phyloP scores from a whole-genome alignment of 371 early-diverging fungal species.

The Rhizoclosmatium hyalinum region DNA sequence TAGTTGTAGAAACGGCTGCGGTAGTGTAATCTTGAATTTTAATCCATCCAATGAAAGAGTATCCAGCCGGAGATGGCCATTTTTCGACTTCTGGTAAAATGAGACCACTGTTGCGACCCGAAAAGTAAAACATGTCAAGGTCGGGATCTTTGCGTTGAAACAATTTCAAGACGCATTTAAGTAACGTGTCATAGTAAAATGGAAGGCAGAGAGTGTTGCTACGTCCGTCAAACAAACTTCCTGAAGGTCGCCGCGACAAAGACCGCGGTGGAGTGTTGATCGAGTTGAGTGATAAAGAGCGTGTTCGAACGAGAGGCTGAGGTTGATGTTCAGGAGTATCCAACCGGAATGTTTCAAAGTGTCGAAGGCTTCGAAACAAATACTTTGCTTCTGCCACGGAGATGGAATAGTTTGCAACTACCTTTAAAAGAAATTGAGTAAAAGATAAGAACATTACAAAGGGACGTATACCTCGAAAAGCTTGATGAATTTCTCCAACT shows the following conservation, averaged over 20 bases:
- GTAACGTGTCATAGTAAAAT: constrained; percentile 44
- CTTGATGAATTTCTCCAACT: constrained; percentile 35
- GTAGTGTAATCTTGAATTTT: constrained; percentile 42
- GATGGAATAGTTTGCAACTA: constrained; percentile 41
- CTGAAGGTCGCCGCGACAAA: constrained; percentile 31
- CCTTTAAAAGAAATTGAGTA: constrained; percentile 8
- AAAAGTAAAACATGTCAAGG: constrained; percentile 56
- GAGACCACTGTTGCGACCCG: constrained; percentile 52
- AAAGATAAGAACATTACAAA: not conserved
- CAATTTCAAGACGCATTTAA: constrained; percentile 39
- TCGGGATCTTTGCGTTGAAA: constrained; percentile 48
- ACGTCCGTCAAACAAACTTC: constrained; percentile 26
- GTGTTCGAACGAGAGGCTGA: not conserved
- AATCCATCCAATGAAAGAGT: constrained; percentile 57
- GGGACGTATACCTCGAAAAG: constrained; percentile 31
- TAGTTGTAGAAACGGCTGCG: not conserved
- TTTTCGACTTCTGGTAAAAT: constrained; percentile 41
- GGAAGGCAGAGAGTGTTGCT: constrained; percentile 33
- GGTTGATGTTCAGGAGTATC: not conserved
- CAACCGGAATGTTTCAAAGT: constrained; percentile 8
- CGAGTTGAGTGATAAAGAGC: constrained; percentile 19
- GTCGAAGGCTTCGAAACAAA: constrained; percentile 37
- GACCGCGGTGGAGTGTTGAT: constrained; percentile 4
- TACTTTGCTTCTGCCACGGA: constrained; percentile 46
- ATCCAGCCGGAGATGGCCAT: constrained; percentile 51